Evolutionary conservation across 306 rosid species (phyloP), one percentile per base, ranked within the genome.

Genomic region (Quercus suber): DNA sequence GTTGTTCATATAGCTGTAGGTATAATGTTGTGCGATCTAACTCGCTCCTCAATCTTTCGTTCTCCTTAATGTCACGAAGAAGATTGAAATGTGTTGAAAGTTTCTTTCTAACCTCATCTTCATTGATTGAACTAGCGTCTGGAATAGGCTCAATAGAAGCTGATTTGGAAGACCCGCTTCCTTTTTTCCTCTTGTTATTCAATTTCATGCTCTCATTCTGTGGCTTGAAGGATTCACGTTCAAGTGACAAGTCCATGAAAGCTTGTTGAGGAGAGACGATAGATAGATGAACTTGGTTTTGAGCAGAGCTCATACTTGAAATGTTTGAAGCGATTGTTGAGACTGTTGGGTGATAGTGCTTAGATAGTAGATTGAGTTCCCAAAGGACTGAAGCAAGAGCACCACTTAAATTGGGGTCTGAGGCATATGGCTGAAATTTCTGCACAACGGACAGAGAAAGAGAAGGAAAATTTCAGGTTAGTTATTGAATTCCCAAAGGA

Each of bases 301-400:
- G 85, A 65, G 90, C 85, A 73, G 73, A 43, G 69, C 45, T 82
- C 94, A 90, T 88, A 87, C 70, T 88, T 69, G 91, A 82, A 78
- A 93, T 80, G 77, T 91, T 86, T 1, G 89, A 73, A 21, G 98
- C 94, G 86, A 88, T 74, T 45, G 88, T 83, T 19, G 98, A 88
- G 78, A 93, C 81, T 43, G 93, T 75, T 37, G 97, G 94, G 84
- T 93, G 96, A 82, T 91, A 90, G 82, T 96, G 97, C 83, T 59
- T 88, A 49, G 90, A 86, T 71, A 96, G 85, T 77, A 96, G 93
- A 85, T 87, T 82, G 77, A 96, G 90, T 78, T 96, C 99, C 99
- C 98, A 96, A 68, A 96, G 93, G 31, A 96, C 98, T 0, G 99
- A 90, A 41, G 98, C 94, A 82, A 96, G 94, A 73, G 99, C 99